Evolutionary conservation across 73 alveolate species (phyloP).

Genomic region (Paraurostyla sp.): DNA sequence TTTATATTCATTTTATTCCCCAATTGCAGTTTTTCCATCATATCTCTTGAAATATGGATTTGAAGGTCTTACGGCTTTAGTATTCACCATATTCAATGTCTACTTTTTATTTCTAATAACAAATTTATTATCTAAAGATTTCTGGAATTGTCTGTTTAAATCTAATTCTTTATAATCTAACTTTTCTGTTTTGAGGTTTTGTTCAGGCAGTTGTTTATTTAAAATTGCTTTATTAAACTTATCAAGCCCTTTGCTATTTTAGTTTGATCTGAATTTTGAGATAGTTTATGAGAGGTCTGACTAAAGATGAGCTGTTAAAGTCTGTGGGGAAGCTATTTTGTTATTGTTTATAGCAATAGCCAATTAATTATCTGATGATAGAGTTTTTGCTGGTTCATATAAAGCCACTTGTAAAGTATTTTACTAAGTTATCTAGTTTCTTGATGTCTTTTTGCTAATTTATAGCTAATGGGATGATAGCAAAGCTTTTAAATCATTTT

Average conservation of each 20-base stretch:
- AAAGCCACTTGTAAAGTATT: neutral
- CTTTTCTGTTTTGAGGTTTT: neutral
- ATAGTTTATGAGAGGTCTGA: neutral
- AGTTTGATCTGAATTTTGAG: neutral
- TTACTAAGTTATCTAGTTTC: neutral
- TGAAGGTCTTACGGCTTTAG: neutral
- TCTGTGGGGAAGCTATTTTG: neutral
- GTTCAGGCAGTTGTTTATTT: slow-evolving; percentile 2
- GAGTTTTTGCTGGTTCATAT: neutral
- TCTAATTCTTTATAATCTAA: neutral
- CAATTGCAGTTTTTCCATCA: neutral
- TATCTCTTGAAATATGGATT: neutral
- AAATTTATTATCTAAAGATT: neutral
- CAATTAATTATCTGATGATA: neutral
- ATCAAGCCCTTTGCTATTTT: slow-evolving; percentile 12
- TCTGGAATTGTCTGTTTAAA: neutral
- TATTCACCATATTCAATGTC: no score
- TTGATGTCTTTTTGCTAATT: neutral
- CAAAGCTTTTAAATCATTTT: neutral
- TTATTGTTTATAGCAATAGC: neutral
- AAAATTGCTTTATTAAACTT: slow-evolving; percentile 1
- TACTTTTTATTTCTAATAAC: neutral
- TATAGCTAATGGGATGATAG: neutral
- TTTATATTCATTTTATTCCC: neutral
- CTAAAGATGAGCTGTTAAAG: neutral